These are phyloP conservation scores for Phialophora verrucosa DNA, from an alignment of 2,329 filamentous ascomycete genomes.

Conservation along the genomic window DNA sequence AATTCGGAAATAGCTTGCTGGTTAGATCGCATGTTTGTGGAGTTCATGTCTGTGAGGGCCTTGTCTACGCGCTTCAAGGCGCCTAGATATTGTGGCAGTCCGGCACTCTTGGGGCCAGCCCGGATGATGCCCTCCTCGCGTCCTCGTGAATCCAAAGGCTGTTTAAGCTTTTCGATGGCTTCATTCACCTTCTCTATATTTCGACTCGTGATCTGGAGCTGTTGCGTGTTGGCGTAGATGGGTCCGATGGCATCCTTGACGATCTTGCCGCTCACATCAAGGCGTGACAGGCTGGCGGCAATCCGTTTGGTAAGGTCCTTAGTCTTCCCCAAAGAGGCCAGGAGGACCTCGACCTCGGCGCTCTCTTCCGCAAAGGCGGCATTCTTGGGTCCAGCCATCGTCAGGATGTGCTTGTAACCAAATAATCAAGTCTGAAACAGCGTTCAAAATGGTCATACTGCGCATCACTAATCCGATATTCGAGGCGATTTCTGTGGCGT, in stretches of 20 bases:
- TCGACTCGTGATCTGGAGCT: slow-evolving; percentile 81
- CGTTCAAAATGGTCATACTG: slow-evolving; percentile 5
- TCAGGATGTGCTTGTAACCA: slow-evolving; percentile 9
- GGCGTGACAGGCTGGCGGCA: slow-evolving; percentile 78
- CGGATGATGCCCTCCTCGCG: slow-evolving; percentile 91
- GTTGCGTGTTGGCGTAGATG: slow-evolving; percentile 89
- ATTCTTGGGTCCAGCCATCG: slow-evolving; percentile 62
- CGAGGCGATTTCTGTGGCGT: not conserved
- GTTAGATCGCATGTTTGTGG: slow-evolving; percentile 90
- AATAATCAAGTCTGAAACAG: slow-evolving; percentile 8
- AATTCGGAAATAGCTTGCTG: slow-evolving; percentile 86
- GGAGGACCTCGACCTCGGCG: slow-evolving; percentile 70
- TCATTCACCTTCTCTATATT: slow-evolving; percentile 87
- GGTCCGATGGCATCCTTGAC: slow-evolving; percentile 92
- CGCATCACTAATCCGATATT: not conserved
- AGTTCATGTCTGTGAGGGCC: slow-evolving; percentile 80
- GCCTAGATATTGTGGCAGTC: slow-evolving; percentile 81
- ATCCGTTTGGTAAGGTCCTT: slow-evolving; percentile 94
- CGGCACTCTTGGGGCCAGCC: slow-evolving; percentile 80
- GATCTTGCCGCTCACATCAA: slow-evolving; percentile 87
- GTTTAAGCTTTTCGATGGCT: slow-evolving; percentile 84
- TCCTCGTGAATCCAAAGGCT: slow-evolving; percentile 90
- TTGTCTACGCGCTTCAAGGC: slow-evolving; percentile 88
- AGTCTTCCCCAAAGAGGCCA: slow-evolving; percentile 83
- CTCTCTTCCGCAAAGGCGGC: slow-evolving; percentile 68